These are phyloP conservation scores for Flagelloscypha sp. DNA, from an alignment of 768 basidiomycete species.

Conservation along the genomic window DNA sequence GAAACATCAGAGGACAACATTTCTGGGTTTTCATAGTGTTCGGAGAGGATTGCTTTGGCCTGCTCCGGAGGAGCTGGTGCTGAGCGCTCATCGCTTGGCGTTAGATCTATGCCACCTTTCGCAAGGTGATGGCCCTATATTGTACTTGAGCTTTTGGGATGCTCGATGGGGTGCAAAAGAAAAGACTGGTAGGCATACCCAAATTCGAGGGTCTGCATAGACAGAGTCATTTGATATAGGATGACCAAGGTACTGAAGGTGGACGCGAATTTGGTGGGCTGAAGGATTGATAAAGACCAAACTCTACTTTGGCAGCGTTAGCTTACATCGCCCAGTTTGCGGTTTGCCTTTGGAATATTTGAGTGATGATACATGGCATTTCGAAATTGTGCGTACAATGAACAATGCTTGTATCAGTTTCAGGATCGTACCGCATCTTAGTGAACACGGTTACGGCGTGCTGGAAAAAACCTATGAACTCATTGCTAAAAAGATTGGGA, in stretches of 20 bases:
- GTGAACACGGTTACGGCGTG: conserved; percentile 85
- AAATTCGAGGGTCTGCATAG: conserved; percentile 74
- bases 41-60: conserved; percentile 30
- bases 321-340: conserved; percentile 85
- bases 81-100: conserved; percentile 55
- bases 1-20: conserved; percentile 18
- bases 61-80: conserved; percentile 53
- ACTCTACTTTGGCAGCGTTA: conserved; percentile 5
- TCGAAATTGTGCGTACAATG: too few species aligned
- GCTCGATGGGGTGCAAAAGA: conserved; percentile 6
- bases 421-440: conserved; percentile 69
- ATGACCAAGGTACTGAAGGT: conserved; percentile 88
- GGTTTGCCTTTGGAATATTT: conserved; percentile 54
- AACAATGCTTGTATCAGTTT: conserved; percentile 79
- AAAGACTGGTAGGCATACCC: conserved; percentile 37
- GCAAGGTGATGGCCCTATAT: conserved; percentile 65
- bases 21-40: conserved; percentile 39
- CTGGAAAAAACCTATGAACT: conserved; percentile 28
- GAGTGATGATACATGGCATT: too few species aligned
- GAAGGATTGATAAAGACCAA: conserved; percentile 9
- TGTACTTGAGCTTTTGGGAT: conserved; percentile 2
- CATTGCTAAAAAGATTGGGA: conserved; percentile 1
- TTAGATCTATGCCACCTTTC: conserved; percentile 71
- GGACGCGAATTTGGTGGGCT: conserved; percentile 98
- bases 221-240: conserved; percentile 95